phyloP scores from a whole-genome alignment of 306 rosid species.

The Prunus mongolica region DNA sequence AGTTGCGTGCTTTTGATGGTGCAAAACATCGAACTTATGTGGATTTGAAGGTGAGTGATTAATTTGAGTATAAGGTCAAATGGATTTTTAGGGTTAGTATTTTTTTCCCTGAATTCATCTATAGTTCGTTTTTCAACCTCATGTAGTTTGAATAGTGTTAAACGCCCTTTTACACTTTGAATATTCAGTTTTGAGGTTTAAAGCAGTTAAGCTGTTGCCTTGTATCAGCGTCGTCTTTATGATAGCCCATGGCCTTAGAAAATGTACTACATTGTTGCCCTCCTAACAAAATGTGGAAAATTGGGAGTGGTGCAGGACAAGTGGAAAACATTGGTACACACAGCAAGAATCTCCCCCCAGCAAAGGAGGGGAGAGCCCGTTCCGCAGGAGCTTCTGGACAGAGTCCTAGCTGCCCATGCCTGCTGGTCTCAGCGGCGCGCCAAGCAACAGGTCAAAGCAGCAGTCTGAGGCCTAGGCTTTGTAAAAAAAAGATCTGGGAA shows the following conservation, averaged over 20 bases:
- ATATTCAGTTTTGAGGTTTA: no score
- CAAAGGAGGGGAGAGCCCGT: conserved; percentile 83
- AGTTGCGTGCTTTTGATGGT: conserved; percentile 60
- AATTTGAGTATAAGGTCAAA: neutral
- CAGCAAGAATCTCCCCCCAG: conserved; percentile 75
- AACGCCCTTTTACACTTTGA: neutral
- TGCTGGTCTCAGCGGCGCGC: conserved; percentile 68
- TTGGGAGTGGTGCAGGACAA: conserved; percentile 50
- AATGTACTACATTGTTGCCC: neutral
- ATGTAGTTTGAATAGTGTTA: neutral
- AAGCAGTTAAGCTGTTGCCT: no score
- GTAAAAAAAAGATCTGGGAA: conserved; percentile 17
- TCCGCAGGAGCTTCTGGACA: conserved; percentile 75
- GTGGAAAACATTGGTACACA: conserved; percentile 85
- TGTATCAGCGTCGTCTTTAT: no score
- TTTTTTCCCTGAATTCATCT: no score
- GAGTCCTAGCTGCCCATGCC: conserved; percentile 70
- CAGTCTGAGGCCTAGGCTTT: conserved; percentile 24
- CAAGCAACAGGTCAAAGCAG: conserved; percentile 41
- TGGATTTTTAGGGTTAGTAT: neutral
- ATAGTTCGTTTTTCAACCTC: no score
- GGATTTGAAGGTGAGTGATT: conserved; percentile 57
- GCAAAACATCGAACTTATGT: conserved; percentile 71
- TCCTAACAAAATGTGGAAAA: neutral
- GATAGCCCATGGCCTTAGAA: neutral